Percentiles rank a stretch among this genome's conserved stretches.
These are phyloP conservation scores for Sistotremastrum suecicum DNA, from an alignment of 768 basidiomycete genomes.

Conservation along the genomic window DNA sequence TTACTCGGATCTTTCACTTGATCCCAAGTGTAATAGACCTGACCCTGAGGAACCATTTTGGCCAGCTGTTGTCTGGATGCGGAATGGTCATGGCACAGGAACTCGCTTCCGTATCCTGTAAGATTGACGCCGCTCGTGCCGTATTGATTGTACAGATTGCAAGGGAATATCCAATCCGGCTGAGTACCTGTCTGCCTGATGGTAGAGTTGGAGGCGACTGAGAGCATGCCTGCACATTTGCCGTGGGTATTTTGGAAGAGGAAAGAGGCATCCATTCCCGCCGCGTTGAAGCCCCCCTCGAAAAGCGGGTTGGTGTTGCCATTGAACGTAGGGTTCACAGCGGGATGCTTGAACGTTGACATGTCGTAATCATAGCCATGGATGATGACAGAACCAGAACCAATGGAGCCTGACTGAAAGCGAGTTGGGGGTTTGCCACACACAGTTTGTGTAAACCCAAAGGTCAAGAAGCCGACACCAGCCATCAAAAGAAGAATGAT, in stretches of 20 bases:
- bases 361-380: constrained; percentile 94
- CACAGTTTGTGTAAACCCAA: constrained; percentile 91
- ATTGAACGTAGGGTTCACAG: constrained; percentile 50
- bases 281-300: constrained; percentile 58
- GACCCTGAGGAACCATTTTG: constrained; percentile 45
- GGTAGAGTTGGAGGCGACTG: constrained; percentile 49
- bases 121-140: constrained; percentile 47
- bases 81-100: constrained; percentile 58
- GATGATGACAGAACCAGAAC: constrained; percentile 68
- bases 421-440: constrained; percentile 81
- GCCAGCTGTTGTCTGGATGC: constrained; percentile 39
- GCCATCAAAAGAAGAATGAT: constrained; percentile 81
- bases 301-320: constrained; percentile 77
- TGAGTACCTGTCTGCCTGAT: constrained; percentile 48
- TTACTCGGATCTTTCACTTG: constrained; percentile 51
- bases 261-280: constrained; percentile 85
- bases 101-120: constrained; percentile 48
- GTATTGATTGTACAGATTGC: constrained; percentile 76
- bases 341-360: constrained; percentile 72
- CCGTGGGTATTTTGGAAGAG: constrained; percentile 88
- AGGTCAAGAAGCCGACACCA: constrained; percentile 91
- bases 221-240: constrained; percentile 68
- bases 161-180: constrained; percentile 95
- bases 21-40: constrained; percentile 91
- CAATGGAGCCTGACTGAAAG: constrained; percentile 66